A percentile compares a stretch with the other conserved stretches of the same genome.
Conservation (phyloP, 2,329 filamentous ascomycete species). For the Dryadomyces quercus-mongolicae region DNA sequence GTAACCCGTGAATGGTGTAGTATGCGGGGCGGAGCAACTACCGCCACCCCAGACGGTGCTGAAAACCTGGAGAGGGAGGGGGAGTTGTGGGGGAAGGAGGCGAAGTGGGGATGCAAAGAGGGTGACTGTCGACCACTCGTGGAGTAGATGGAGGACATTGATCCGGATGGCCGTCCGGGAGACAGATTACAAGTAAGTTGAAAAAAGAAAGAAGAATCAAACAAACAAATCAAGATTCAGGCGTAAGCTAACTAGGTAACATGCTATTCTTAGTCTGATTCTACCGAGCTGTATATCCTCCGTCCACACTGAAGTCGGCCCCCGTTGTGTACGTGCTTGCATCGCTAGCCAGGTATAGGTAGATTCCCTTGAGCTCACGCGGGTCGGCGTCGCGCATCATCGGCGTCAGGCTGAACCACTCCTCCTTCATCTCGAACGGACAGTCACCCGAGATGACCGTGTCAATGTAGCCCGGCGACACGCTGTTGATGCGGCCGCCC, state of each 20-base stretch:
- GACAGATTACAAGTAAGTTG: no score
- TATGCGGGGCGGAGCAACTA: no score
- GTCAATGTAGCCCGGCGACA: constrained; percentile 63
- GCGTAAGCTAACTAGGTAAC: background rate
- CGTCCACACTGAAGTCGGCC: constrained; percentile 20
- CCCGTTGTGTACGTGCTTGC: constrained; percentile 21
- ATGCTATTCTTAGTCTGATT: background rate
- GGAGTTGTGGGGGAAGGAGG: no score
- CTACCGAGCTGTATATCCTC: constrained; percentile 15
- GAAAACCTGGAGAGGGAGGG: no score
- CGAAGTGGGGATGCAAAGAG: no score
- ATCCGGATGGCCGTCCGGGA: no score
- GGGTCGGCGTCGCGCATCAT: constrained; percentile 18
- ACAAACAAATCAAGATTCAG: no score
- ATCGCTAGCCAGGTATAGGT: constrained; percentile 20
- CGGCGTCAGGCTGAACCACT: constrained; percentile 21
- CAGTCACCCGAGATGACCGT: constrained; percentile 52
- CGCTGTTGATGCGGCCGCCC: constrained; percentile 57
- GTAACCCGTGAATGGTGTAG: no score
- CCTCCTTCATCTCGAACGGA: constrained; percentile 21
- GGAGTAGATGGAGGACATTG: no score
- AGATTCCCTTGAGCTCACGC: constrained; percentile 19
- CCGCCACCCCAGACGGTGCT: no score
- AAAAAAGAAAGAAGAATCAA: no score
- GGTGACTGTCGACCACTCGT: no score